These are phyloP conservation scores for Fusarium sp. DNA, from an alignment of 2,329 filamentous ascomycete genomes.

Conservation along the genomic window DNA sequence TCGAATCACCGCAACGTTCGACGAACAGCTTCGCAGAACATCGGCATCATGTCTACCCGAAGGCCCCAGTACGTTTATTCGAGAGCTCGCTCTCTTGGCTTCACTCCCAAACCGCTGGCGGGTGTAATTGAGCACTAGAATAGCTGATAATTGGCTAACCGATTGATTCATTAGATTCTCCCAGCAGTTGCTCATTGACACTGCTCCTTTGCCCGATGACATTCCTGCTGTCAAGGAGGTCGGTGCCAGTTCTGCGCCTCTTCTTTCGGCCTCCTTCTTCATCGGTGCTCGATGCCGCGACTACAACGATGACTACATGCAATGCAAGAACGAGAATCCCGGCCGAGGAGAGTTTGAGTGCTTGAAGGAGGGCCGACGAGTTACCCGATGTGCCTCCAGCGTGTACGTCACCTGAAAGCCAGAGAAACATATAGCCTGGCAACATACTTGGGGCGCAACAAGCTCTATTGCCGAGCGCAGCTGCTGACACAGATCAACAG, in stretches of 20 bases:
- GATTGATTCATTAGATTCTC: slow-evolving; percentile 79
- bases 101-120: slow-evolving; percentile 6
- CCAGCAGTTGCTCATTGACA: slow-evolving; percentile 93
- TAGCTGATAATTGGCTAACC: slow-evolving; percentile 45
- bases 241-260: slow-evolving; percentile 90
- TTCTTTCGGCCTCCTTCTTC: slow-evolving; percentile 94
- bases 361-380: slow-evolving; percentile 94
- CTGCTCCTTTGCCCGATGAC: slow-evolving; percentile 90
- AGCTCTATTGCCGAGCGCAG: slow-evolving; percentile 1
- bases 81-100: background rate
- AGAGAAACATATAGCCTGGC: background rate
- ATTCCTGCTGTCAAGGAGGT: slow-evolving; percentile 96
- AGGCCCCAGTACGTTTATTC: slow-evolving; percentile 57
- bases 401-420: slow-evolving; percentile 75
- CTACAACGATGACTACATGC: slow-evolving; percentile 99
- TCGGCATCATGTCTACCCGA: slow-evolving; percentile 59
- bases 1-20: slow-evolving; percentile 49
- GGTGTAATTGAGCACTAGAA: slow-evolving; percentile 43
- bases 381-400: slow-evolving; percentile 94
- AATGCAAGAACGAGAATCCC: slow-evolving; percentile 96
- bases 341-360: slow-evolving; percentile 94
- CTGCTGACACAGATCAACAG: slow-evolving; percentile 60
- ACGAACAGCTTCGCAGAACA: slow-evolving; percentile 49
- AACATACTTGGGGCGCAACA: background rate
- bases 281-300: slow-evolving; percentile 94